Base-by-base conservation (phyloP, 2,329 filamentous ascomycete genomes). In the Cyclaneusma minus region DNA sequence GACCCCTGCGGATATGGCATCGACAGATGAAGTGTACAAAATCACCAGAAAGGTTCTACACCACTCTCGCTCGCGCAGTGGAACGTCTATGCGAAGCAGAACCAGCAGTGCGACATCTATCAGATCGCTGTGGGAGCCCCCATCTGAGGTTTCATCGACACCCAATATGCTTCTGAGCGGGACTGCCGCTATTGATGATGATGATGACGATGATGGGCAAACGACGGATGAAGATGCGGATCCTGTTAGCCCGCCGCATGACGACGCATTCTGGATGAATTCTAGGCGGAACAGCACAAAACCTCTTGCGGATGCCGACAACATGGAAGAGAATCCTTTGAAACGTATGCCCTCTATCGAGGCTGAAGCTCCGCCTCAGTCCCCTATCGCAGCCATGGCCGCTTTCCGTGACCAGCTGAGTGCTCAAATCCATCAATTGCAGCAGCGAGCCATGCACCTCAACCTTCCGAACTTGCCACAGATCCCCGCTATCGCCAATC, bases 341-440 rank as follows among this genome's bases (percentile, higher is more conserved):
- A 31, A 34, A 11, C 29, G 36, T 17, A 26, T 36, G 5, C 25
- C 31, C 4, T 12, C 32, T 2, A 29, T 25, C 27, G 35, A 29
- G n/a, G n/a, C n/a, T n/a, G n/a, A n/a, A n/a, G n/a, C n/a, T n/a
- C n/a, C n/a, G 7, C 15, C 17, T 24, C 22, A 21, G 13, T 21
- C 16, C 18, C 68, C 72, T 3, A 60, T 64, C 3, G 66, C 70
- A 4, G 66, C 76, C 24, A 66, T 82, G 42, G 60, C 70, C 25
- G 77, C 75, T 9, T 66, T 82, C 52, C 71, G 75, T 40, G 77
- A 84, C 29, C 77, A 85, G 31, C 52, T 87, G 12, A 62, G 73
- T 14, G 64, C 73, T 11, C 79, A 84, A 42, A 62, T 85, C 24
- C 74, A 85, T 30, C 73, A 84, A 31, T 63, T 85, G 41, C 81